Conservation (phyloP, 371 early-diverging fungal genomes). For the Mucor indicus region DNA sequence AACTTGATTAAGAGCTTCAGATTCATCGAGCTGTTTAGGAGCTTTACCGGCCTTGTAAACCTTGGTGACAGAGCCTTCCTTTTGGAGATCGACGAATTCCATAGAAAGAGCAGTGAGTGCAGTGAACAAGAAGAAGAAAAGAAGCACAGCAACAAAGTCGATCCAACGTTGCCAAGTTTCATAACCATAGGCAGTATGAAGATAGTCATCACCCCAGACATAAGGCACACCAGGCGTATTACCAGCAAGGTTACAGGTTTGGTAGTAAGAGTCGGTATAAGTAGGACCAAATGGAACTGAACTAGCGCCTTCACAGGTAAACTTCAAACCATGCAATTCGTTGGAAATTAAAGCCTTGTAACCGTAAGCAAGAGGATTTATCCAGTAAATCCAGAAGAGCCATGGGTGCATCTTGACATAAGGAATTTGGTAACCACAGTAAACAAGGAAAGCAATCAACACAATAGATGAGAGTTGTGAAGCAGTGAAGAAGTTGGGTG, state of each 20-base stretch:
- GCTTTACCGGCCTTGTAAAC: slow-evolving; percentile 50
- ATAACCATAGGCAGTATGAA: slow-evolving; percentile 34
- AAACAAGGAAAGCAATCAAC: slow-evolving; percentile 56
- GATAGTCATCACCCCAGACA: slow-evolving; percentile 54
- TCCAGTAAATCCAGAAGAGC: slow-evolving; percentile 72
- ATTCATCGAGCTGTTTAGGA: slow-evolving; percentile 25
- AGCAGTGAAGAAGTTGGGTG: slow-evolving; percentile 57
- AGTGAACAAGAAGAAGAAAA: slow-evolving; percentile 57
- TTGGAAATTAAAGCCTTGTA: slow-evolving; percentile 64
- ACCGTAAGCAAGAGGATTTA: slow-evolving; percentile 68
- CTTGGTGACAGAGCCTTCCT: slow-evolving; percentile 53
- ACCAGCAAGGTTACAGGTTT: slow-evolving; percentile 54
- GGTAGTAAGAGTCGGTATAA: slow-evolving; percentile 43
- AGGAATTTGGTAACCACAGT: slow-evolving; percentile 68
- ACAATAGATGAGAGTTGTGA: slow-evolving; percentile 53
- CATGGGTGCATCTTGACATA: slow-evolving; percentile 64
- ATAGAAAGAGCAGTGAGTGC: slow-evolving; percentile 47
- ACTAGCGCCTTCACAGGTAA: slow-evolving; percentile 35
- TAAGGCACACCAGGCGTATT: slow-evolving; percentile 39
- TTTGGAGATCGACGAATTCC: slow-evolving; percentile 54
- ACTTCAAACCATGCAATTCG: slow-evolving; percentile 53
- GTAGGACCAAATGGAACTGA: slow-evolving; percentile 43
- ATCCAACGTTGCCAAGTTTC: slow-evolving; percentile 54
- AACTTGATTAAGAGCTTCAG: slow-evolving; percentile 13
- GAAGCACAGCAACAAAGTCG: slow-evolving; percentile 53